Base-by-base conservation (phyloP, 108 stramenopile species). In the Conticribra guillardii region DNA sequence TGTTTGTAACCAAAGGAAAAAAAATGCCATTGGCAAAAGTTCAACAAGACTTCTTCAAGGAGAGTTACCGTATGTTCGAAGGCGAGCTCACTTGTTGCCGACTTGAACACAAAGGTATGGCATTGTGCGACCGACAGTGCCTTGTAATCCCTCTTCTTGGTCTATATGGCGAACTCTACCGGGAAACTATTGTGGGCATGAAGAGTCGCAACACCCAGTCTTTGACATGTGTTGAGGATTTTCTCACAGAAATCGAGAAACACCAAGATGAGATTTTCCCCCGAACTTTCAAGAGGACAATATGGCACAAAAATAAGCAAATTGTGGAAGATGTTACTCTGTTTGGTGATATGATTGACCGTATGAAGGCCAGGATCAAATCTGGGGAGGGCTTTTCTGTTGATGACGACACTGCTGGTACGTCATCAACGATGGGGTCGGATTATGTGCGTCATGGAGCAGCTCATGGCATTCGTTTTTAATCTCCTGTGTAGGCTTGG, bases 21-120 rank as follows among this genome's bases (percentile, higher is more conserved):
- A 26, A 21, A 1, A 8, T 4, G 0, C 32, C 44, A 7, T 49
- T 71, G 16, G 69, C 18, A 21, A 67, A 21, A 21, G 71, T 70
- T 14, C 4, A 57, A 2, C 19, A 29, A 14, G 69, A 70, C 28
- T 64, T 52, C 22, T 73, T 81, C 55, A 52, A 31, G 17, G 73
- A 63, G 24, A 49, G 50, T 30, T 56, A 75, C 18, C 67, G 48
- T 47, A 64, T 81, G 19, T 70, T 81, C 50, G 33, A 73, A 7
- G 80, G 80, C 8, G 52, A 73, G 19, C 59, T 81, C 4, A 81
- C 80, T 3, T 81, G 80, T 47, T 81, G 80, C 52, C 65, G 65
- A 17, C 60, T 61, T 21, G 74, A 70, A 37, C 80, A 81, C 55
- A 74, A 65, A 37, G 73, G 73, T 11, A 70, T 74, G 73, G 50